Evolutionary conservation across 192 early-diverging fungal genomes (phyloP), one percentile per base, ranked within the genome.

Genomic region (Chytriomyces sp.): DNA sequence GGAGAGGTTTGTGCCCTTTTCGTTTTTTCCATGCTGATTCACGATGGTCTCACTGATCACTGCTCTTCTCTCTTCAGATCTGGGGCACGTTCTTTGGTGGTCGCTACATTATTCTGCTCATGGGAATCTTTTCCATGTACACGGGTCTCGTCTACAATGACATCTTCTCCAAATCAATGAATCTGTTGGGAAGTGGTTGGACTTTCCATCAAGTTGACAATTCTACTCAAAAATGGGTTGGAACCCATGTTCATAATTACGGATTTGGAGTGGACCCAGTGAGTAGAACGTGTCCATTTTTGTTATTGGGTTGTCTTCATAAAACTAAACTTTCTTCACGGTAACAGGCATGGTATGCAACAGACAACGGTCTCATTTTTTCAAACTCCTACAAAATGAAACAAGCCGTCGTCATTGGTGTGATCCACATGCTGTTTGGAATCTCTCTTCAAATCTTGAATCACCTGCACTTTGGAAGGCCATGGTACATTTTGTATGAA

Each of bases 301-400:
- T 4, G 47, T 44, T 11, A 47, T 20, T 81, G 50, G 79, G 57
- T 9, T 79, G 73, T 77, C 13, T 5, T 24, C 11, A 44, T 65
- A 11, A 26, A 45, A 47, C 35, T 28, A 24, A 47, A 7, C 26
- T 24, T 46, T 65, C 10, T 20, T 28, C 11, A 47, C 48, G 20
- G 20, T 50, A 11, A 45, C 46, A 91, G 87, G 87, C 92, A 8
- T 99, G 98, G 98, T 93, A 96, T 71, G 91, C 90, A 49, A 87
- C 95, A 9, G 95, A 97, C 57, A 99, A 99, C 87, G 91, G 84
- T 77, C 91, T 99, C 64, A 75, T 98, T 59, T 99, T 99, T 79
- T 89, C 91, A 63, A 99, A 99, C 86, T 97, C 97, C 64, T 99
- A 99, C 90, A 99, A 99, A 89, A 99, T 99, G 98, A 99, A 99